phyloP scores from a whole-genome alignment of 768 basidiomycete species.

The Tulasnella sp. region DNA sequence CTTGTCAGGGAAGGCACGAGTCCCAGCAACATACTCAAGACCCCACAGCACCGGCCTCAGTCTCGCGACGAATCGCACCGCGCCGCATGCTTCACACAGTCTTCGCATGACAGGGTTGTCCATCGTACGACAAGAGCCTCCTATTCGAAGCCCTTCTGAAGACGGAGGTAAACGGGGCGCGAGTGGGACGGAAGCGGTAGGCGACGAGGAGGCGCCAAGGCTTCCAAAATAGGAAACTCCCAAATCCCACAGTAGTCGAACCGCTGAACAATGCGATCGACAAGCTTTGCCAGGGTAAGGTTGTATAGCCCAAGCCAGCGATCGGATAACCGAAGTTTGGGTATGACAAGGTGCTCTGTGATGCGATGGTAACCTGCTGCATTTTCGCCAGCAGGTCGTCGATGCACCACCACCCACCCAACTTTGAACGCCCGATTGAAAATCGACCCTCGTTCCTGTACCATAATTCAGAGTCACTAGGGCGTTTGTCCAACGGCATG shows the following conservation, averaged over 20 bases:
- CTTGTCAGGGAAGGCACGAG: too few relatives aligned
- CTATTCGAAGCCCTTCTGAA: neutral
- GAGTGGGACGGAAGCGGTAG: neutral
- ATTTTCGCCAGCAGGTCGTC: neutral
- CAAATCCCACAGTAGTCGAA: neutral
- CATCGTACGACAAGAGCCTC: neutral
- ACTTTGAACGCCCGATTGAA: neutral
- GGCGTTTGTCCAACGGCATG: neutral
- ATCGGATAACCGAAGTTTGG: neutral
- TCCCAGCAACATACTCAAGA: too few relatives aligned
- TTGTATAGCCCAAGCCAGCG: too few relatives aligned
- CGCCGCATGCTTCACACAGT: neutral
- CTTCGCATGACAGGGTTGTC: neutral
- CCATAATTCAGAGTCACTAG: neutral
- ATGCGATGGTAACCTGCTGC: neutral
- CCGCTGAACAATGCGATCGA: neutral
- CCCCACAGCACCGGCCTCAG: too few relatives aligned
- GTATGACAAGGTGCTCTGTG: neutral
- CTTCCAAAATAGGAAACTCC: neutral
- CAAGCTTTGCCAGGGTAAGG: too few relatives aligned
- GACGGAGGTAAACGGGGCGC: neutral
- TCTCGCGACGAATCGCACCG: too few relatives aligned
- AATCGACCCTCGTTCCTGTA: neutral
- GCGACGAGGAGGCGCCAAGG: neutral
- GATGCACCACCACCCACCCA: neutral